A percentile compares a stretch with the other conserved stretches of the same genome.
Evolutionary conservation across 2,329 filamentous ascomycete genomes (phyloP).

Genomic region (Claviceps digitariae): DNA sequence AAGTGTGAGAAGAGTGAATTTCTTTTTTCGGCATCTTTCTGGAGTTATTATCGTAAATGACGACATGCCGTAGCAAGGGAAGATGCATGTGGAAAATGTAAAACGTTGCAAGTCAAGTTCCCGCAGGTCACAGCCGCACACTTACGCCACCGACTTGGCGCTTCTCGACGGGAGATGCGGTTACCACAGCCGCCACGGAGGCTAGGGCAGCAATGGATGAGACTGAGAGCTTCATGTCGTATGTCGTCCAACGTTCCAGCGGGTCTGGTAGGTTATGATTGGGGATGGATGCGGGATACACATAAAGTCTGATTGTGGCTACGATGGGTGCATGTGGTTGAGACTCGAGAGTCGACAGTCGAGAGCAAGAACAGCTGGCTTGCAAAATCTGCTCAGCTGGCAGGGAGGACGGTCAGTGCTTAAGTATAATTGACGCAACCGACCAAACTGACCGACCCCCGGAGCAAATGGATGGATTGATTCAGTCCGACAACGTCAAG

Average conservation of each 20-base stretch:
- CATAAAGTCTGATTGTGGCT: neutral
- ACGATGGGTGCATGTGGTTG: neutral
- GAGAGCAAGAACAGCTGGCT: too few relatives aligned
- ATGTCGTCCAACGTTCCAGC: conserved; percentile 12
- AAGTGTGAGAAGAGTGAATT: too few relatives aligned
- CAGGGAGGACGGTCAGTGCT: neutral
- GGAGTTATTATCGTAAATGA: neutral
- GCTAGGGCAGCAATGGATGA: conserved; percentile 10
- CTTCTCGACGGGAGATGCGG: conserved; percentile 22
- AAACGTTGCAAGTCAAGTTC: too few relatives aligned
- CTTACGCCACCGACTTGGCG: conserved; percentile 34
- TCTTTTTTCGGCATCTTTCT: neutral
- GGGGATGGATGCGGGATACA: neutral
- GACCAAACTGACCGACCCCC: too few relatives aligned
- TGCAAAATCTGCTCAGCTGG: neutral
- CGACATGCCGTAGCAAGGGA: neutral
- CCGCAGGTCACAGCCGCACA: too few relatives aligned
- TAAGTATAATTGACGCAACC: neutral
- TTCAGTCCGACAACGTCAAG: too few relatives aligned
- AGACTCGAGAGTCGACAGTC: too few relatives aligned
- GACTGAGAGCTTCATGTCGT: conserved; percentile 19
- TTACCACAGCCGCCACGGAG: conserved; percentile 12
- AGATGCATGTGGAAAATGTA: neutral
- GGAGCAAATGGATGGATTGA: too few relatives aligned
- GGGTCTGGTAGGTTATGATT: neutral